Evolutionary conservation across 257 asterid genomes (phyloP).

Genomic region (Linaria vulgaris): DNA sequence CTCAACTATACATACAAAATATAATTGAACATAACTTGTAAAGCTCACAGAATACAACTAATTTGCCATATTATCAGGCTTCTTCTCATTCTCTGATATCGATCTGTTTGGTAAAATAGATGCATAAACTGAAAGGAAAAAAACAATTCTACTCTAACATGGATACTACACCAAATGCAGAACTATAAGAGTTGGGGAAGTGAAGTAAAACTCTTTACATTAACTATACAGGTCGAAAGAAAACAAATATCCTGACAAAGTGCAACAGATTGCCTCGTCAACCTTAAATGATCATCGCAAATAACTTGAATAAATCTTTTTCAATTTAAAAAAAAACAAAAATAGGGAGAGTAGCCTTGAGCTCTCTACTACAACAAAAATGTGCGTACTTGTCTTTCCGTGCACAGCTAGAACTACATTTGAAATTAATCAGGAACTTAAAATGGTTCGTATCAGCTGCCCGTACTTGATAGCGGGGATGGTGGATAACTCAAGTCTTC

Average conservation of each 20-base stretch:
- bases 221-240: slow-evolving; percentile 2
- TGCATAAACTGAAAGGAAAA: slow-evolving; percentile 1
- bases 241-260: slow-evolving; percentile 4
- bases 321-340: not conserved
- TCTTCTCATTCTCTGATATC: not conserved
- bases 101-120: not conserved
- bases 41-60: not conserved
- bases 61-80: not conserved
- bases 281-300: slow-evolving; percentile 22
- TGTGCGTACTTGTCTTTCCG: slow-evolving; percentile 1
- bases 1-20: no score
- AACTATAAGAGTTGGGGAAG: slow-evolving; percentile 6
- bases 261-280: slow-evolving; percentile 10
- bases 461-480: slow-evolving; percentile 49
- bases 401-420: slow-evolving; percentile 19
- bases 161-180: not conserved
- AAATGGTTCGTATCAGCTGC: slow-evolving; percentile 34
- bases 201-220: not conserved
- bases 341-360: slow-evolving; percentile 7
- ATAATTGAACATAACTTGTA: not conserved
- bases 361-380: slow-evolving; percentile 20
- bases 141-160: not conserved
- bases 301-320: not conserved
- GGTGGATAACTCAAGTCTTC: slow-evolving; percentile 55
- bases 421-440: slow-evolving; percentile 1